These are phyloP conservation scores for Viola odorata DNA, from an alignment of 345 rosid species.

Conservation along the genomic window DNA sequence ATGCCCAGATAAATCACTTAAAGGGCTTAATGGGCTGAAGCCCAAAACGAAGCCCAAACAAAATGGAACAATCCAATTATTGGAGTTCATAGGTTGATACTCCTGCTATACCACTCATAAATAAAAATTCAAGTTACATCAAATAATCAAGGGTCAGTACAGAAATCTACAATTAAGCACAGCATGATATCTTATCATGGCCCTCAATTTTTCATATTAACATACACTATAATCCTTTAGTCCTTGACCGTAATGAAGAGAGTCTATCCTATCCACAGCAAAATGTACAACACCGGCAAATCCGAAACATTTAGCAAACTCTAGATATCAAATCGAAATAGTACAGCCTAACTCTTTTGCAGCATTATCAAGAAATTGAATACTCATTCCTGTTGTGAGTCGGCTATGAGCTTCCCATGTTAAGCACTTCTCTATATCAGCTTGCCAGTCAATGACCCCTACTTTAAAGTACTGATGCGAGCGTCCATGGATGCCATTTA, in stretches of 20 bases:
- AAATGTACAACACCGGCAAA: too few relatives aligned
- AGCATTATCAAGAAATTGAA: constrained; percentile 57
- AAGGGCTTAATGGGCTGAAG: too few relatives aligned
- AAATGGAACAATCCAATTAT: too few relatives aligned
- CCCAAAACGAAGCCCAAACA: too few relatives aligned
- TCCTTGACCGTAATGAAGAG: constrained; percentile 3
- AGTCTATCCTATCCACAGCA: too few relatives aligned
- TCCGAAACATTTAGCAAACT: constrained; percentile 1
- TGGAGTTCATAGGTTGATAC: too few relatives aligned
- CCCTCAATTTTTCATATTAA: not conserved
- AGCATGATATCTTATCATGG: not conserved
- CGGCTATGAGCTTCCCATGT: constrained; percentile 90
- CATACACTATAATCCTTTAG: constrained; percentile 5
- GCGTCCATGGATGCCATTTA: constrained; percentile 50
- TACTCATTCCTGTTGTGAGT: constrained; percentile 56
- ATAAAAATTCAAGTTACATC: not conserved
- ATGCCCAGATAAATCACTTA: too few relatives aligned
- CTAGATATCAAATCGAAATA: constrained; percentile 32
- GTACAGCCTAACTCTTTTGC: constrained; percentile 85
- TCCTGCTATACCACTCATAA: too few relatives aligned
- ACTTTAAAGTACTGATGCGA: constrained; percentile 43
- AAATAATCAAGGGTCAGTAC: not conserved
- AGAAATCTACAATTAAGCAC: not conserved
- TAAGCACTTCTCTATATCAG: constrained; percentile 69
- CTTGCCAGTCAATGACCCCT: constrained; percentile 65